Conservation (phyloP, 805 yeast genomes). For the Debaryomyces castellii region DNA sequence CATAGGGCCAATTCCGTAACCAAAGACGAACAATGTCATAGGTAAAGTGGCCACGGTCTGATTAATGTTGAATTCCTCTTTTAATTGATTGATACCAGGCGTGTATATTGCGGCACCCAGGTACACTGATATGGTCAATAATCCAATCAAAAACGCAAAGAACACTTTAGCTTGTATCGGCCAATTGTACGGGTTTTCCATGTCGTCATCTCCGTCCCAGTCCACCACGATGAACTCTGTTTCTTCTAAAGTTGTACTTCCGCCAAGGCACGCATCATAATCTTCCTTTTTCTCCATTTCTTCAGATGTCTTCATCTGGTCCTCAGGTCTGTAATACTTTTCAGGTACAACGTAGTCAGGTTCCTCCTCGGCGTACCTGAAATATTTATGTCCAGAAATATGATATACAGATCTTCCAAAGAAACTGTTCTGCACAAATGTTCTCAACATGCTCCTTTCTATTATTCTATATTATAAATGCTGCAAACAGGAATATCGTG, state of each 20-base stretch:
- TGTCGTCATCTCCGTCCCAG: constrained; percentile 41
- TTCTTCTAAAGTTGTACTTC: neutral
- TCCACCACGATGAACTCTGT: neutral
- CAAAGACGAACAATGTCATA: constrained; percentile 51
- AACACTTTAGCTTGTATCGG: constrained; percentile 32
- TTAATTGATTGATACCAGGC: constrained; percentile 44
- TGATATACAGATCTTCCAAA: constrained; percentile 29
- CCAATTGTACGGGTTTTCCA: constrained; percentile 56
- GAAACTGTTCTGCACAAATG: constrained; percentile 31
- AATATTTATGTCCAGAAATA: constrained; percentile 22
- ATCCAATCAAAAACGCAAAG: constrained; percentile 33
- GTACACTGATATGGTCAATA: constrained; percentile 47
- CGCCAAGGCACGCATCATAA: too few species aligned
- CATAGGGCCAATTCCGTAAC: constrained; percentile 60
- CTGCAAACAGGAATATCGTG: too few species aligned
- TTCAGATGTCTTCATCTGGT: too few species aligned
- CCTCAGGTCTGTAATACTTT: constrained; percentile 13
- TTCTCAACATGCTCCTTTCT: neutral
- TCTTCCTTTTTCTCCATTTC: too few species aligned
- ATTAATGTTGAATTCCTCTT: constrained; percentile 40
- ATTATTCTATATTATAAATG: too few species aligned
- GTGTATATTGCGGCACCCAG: constrained; percentile 52
- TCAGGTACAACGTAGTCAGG: constrained; percentile 21
- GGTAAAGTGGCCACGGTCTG: constrained; percentile 45
- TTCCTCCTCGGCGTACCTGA: constrained; percentile 18